Base-by-base conservation (phyloP, 202 grass and related monocot species). In the Cymbopogon flexuosus region DNA sequence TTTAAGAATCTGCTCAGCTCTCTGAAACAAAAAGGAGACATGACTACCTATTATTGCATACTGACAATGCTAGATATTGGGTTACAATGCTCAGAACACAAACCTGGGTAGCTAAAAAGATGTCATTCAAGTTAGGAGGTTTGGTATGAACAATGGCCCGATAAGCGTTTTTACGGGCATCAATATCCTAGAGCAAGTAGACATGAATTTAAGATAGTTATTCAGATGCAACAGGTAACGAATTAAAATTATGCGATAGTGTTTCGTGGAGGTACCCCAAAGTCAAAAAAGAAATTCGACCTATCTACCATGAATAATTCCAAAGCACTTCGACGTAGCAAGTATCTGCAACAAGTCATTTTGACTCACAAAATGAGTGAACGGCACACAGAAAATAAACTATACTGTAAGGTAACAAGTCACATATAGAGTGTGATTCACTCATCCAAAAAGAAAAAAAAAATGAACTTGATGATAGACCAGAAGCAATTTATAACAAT, bases 291-390 rank as follows among this genome's bases (percentile, higher is more conserved):
- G 81, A 91, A 98, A 82, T 95, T 98, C 21, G 96, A 98, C 29
- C 96, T 89, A 77, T 98, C 96, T 68, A 98, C 84, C 96, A 98
- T 98, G 83, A 98, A 98, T 73, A 98, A 77, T 86, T 98, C 96
- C 88, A 98, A 89, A 83, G 92, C 92, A 75, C 96, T 98, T 82
- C 96, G 93, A 47, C 96, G 88, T 62, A 98, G 83, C 80, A 98
- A 88, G 81, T 98, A 98, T 77, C 96, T 98, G 88, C 73, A 81
- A 84, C 12, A 82, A 85, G 13, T 79, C 73, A 86, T 79, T 30
- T 42, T 35, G 30, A 88, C 64, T 58, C 37, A 72, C 18, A 29
- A 78, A 78, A 68, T 82, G 18, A 74, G 61, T 78, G 62, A 51
- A 66, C 65, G 2, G 21, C 47, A 73, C 35, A 72, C 13, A 23